Percentiles rank a stretch among this genome's conserved stretches.
Conservation (phyloP, 1,139 yeast genomes). For the Petasospora rhodanensis region DNA sequence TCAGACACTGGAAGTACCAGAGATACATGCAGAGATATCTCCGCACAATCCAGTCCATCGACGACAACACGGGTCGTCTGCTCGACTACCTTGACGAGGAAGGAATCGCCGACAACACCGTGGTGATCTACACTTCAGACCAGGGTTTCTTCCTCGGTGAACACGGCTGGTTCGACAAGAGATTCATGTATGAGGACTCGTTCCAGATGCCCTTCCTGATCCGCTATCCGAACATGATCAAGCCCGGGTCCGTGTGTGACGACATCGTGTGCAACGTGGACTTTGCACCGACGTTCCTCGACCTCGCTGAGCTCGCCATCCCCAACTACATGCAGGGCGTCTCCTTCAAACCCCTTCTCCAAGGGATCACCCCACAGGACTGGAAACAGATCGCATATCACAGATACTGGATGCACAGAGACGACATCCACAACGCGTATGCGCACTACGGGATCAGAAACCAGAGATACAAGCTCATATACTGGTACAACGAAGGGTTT, state of each 20-base stretch:
- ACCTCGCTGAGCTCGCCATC: neutral
- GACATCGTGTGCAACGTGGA: slow-evolving; percentile 1
- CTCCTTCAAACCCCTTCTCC: neutral
- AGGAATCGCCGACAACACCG: neutral
- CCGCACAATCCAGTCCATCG: neutral
- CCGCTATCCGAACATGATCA: neutral
- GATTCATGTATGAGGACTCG: slow-evolving; percentile 2
- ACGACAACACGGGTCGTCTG: neutral
- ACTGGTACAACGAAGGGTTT: slow-evolving; percentile 1
- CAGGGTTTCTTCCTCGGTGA: slow-evolving; percentile 1
- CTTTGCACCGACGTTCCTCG: slow-evolving; percentile 1
- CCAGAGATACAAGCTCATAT: slow-evolving; percentile 1
- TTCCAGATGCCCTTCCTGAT: slow-evolving; percentile 1
- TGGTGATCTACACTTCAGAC: neutral
- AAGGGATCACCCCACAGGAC: neutral
- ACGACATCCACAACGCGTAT: neutral
- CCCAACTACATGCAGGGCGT: slow-evolving; percentile 1
- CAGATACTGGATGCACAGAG: slow-evolving; percentile 2
- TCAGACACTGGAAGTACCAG: neutral
- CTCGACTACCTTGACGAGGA: neutral
- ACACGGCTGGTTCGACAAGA: slow-evolving; percentile 1
- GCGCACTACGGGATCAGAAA: slow-evolving; percentile 1
- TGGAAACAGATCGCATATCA: slow-evolving; percentile 1
- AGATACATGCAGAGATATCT: neutral
- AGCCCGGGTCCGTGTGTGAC: neutral